Evolutionary conservation across 2,329 filamentous ascomycete species (phyloP), one percentile per base, ranked within the genome.

Genomic region (Endoconidiophora polonica): DNA sequence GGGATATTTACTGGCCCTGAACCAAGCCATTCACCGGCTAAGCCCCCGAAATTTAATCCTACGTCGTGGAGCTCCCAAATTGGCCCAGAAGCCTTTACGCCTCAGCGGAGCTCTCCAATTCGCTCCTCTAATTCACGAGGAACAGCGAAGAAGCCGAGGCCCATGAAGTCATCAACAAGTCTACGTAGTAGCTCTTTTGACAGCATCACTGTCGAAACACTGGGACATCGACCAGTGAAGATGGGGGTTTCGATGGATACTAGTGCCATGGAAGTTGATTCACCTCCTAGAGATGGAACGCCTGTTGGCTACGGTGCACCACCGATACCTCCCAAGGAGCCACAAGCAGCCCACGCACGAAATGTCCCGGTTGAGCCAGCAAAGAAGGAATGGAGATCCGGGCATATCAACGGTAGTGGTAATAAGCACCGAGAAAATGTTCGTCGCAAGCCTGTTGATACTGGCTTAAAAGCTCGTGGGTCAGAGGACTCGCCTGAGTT

Each of bases 191-290:
- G 37, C 23, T 49, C 48, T 2, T 18, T 37, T 9, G 48, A 49
- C 14, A 49, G 43, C 33, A 36, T 16, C 12, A 43, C 33, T 16
- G 10, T 24, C 18, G 43, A 46, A 18, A 42, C 37, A 2, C 23
- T 43, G 5, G 39, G 43, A 20, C 16, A 45, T 3, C 44, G 39
- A 12, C 18, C 36, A 20, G 23, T 47, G 5, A 43, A 24, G 36
- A 46, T 22, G 6, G 4, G 44, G 46, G 2, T 33, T 2, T n/a
- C n/a, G 54, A 59, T 61, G 9, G 66, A 66, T 36, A 76, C 71
- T 54, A 74, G 71, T 52, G 74, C 76, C 12, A 81, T 81, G 77
- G 77, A 81, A 55, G 79, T 81, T 46, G 77, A 81, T 57, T 68
- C 72, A 3, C 73, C 75, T 46, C 62, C 58, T 44, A 20, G 29